Evolutionary conservation across 768 basidiomycete genomes (phyloP), one percentile per base, ranked within the genome.

Genomic region (Hebeloma cylindrosporum): DNA sequence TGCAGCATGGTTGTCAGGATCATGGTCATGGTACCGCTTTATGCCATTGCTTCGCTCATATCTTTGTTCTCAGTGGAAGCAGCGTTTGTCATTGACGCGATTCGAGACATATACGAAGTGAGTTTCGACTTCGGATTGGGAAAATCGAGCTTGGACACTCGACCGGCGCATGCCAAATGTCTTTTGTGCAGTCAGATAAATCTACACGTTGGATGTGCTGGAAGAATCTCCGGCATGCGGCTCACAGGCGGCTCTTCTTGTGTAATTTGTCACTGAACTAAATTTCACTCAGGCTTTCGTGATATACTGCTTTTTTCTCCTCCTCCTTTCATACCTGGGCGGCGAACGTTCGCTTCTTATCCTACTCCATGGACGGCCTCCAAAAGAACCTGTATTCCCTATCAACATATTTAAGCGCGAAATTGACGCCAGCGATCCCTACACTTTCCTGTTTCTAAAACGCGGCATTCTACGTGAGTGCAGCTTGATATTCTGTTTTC

Each of bases 71-170:
- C 93, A 0, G 71, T 97, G 43, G 88, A 95, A 60, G 92, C 88
- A 2, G 96, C 96, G 0, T 97, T 97, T 70, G 85, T 96, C 50
- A 94, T 99, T 48, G 96, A 99, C 62, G 92, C 80, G 11, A 73
- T 98, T 48, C 79, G 96, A 31, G 96, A 98, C 64, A 79, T 99
- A 11, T 99, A 99, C 63, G 96, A 99, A 78, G 93, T 92, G 48
- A 47, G 79, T 61, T 13, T 31, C n/a, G n/a, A n/a, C n/a, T n/a
- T n/a, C n/a, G n/a, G n/a, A n/a, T n/a, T n/a, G n/a, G n/a, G n/a
- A n/a, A n/a, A n/a, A n/a, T n/a, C n/a, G n/a, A n/a, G n/a, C n/a
- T n/a, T n/a, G n/a, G n/a, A n/a, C n/a, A n/a, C 27, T 26, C 13
- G 23, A 8, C 28, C 47, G 10, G 16, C 34, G 7, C 3, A n/a